Evolutionary conservation across 2,329 filamentous ascomycete genomes (phyloP), one percentile per base, ranked within the genome.

Genomic region (Trichoderma breve): DNA sequence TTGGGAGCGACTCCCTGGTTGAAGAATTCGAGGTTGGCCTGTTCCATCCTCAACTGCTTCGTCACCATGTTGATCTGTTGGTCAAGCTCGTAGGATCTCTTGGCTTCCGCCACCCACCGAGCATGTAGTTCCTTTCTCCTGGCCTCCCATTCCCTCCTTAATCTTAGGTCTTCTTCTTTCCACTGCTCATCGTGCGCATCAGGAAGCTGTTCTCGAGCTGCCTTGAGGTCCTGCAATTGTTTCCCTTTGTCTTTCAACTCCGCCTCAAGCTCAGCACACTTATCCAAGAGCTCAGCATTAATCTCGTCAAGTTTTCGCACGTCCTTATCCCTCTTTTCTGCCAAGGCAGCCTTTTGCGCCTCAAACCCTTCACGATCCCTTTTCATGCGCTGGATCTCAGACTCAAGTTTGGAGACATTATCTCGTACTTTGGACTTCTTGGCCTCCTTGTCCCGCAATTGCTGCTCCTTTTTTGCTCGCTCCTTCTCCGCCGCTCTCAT

Each of bases 401-500:
- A 86, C 53, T 91, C 88, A 86, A 92, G 93, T 73, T 91, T 90
- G 6, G 86, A 82, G 65, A 92, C 89, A 74, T 91, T 92, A 43
- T 94, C 91, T 70, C 90, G 87, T 73, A 93, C 84, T 78, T 92
- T 94, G 75, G 88, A 83, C 69, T 90, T 86, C 78, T 94, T 92
- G 18, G 86, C 85, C 76, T 90, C 86, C 79, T 91, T 93, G 65
- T 93, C 90, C 76, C 88, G 89, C 66, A 95, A 78, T 9, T 87
- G 77, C 76, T 90, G 90, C 78, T 98, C 93, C 78, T 93, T 93
- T 78, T 95, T 93, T 1, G 88, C 86, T 76, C 92, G 93, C 73
- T 92, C 91, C 74, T 92, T 93, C 78, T 97, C 92, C 1, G 93
- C 92, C 5, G 90, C 88, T 62, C 94, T 90, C 84, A 97, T 97